These are phyloP conservation scores for Chaetomium olivaceum DNA, from an alignment of 2,329 filamentous ascomycete species.

Conservation along the genomic window DNA sequence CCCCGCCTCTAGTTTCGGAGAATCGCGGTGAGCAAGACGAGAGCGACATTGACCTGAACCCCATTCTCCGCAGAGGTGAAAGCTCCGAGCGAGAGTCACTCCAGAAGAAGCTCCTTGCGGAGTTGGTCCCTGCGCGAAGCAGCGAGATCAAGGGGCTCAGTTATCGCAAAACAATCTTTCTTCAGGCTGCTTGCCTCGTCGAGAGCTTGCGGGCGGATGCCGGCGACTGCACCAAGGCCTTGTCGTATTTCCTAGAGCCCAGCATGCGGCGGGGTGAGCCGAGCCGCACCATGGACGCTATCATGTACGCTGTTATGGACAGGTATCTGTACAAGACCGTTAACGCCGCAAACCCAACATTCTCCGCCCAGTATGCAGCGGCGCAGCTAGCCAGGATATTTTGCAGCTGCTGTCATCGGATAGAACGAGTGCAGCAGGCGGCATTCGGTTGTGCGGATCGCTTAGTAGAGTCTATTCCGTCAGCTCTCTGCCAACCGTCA, in stretches of 20 bases:
- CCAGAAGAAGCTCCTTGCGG: conserved; percentile 76
- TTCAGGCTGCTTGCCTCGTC: conserved; percentile 86
- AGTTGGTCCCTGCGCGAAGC: conserved; percentile 73
- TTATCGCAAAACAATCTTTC: conserved; percentile 88
- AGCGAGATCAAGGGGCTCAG: conserved; percentile 77
- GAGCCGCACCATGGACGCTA: conserved; percentile 64
- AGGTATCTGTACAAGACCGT: conserved; percentile 78
- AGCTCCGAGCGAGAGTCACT: conserved; percentile 73
- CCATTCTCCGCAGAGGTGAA: conserved; percentile 83
- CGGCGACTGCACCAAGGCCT: conserved; percentile 85
- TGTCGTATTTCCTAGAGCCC: conserved; percentile 94
- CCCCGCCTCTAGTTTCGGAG: conserved; percentile 82
- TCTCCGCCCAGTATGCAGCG: conserved; percentile 90
- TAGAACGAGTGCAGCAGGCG: conserved; percentile 85
- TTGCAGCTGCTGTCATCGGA: conserved; percentile 87
- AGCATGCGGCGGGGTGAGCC: conserved; percentile 69
- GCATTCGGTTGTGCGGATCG: conserved; percentile 81
- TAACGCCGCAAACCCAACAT: conserved; percentile 68
- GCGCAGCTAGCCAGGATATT: conserved; percentile 84
- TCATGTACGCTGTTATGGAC: conserved; percentile 68
- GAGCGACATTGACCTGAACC: conserved; percentile 96
- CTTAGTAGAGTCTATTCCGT: conserved; percentile 82
- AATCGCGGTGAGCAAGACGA: conserved; percentile 87
- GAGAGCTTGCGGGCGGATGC: conserved; percentile 83
- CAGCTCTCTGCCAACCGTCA: conserved; percentile 82